Percentiles rank a stretch among this genome's conserved stretches.
phyloP scores from a whole-genome alignment of 257 asterid genomes.

The Primulina tabacum region DNA sequence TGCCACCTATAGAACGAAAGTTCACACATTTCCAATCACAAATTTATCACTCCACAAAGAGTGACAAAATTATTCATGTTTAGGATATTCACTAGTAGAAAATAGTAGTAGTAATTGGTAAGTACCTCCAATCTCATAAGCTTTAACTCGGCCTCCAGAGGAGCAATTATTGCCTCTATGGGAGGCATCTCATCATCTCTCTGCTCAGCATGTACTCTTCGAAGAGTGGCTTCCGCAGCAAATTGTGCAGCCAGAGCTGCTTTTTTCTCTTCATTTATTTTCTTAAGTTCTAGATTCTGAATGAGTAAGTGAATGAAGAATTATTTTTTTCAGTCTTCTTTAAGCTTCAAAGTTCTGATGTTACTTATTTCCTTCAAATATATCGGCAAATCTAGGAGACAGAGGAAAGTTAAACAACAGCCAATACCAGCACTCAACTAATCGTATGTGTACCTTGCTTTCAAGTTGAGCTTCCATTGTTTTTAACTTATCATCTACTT shows the following conservation, averaged over 20 bases:
- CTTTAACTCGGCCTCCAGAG: constrained; percentile 91
- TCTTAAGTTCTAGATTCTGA: constrained; percentile 86
- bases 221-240: constrained; percentile 96
- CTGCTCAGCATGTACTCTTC: constrained; percentile 92
- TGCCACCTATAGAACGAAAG: constrained; percentile 50
- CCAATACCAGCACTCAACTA: constrained; percentile 9
- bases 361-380: constrained; percentile 3
- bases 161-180: constrained; percentile 86
- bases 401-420: neutral
- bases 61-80: constrained; percentile 14
- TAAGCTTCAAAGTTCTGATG: constrained; percentile 16
- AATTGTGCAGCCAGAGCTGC: constrained; percentile 80
- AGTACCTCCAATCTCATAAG: constrained; percentile 76
- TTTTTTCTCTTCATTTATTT: constrained; percentile 81
- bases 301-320: constrained; percentile 26
- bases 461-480: constrained; percentile 63
- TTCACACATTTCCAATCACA: constrained; percentile 17
- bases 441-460: constrained; percentile 57
- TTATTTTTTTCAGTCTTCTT: constrained; percentile 7
- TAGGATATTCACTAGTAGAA: constrained; percentile 23
- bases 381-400: constrained; percentile 4
- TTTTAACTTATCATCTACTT: constrained; percentile 72
- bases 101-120: constrained; percentile 14
- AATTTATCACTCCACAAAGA: constrained; percentile 4
- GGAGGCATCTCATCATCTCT: constrained; percentile 98